Evolutionary conservation across 2,329 filamentous ascomycete species (phyloP), one percentile per base, ranked within the genome.

Genomic region (Albophoma yamanashiensis): DNA sequence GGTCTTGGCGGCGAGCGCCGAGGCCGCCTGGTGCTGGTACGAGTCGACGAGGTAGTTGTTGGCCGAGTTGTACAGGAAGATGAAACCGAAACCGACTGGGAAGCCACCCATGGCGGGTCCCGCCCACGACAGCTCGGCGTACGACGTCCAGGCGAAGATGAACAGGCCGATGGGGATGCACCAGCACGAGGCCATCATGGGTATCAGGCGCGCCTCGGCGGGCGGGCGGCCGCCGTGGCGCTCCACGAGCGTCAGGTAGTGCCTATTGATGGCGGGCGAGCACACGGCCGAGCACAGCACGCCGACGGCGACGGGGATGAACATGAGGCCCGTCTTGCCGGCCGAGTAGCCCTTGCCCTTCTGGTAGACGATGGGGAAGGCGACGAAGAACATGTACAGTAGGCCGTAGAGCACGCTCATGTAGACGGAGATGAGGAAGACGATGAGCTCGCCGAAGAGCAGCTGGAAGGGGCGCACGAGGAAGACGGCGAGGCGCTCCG

Each of bases 391-490:
- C 87, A 90, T 89, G 78, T 89, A 89, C 20, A 89, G 76, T 4
- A 89, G 75, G 12, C 87, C 87, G 71, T 90, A 91, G 15, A 93
- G 79, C 1, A 94, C 89, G 2, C 85, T 88, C 89, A 94, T 95
- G 78, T 95, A 96, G 1, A 95, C 65, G 0, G 87, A 85, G 67
- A 96, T 88, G 67, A 94, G 84, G 65, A 96, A 83, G 56, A 96
- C 90, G 68, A 96, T 96, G 45, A 89, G 84, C 73, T 96, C 91
- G 62, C 82, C 76, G 73, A 94, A 93, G 40, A 96, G 83, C 2
- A 96, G 84, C 76, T 94, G 89, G 76, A 96, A 90, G 1, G 91
- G 92, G 5, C 91, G 85, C 63, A 94, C 70, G 45, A 96, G 77
- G 79, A 94, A 93, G 66, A 94, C 80, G 27, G 78, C 76, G 36